phyloP scores from a whole-genome alignment of 75 land plant species.

The Cunninghamia lanceolata region DNA sequence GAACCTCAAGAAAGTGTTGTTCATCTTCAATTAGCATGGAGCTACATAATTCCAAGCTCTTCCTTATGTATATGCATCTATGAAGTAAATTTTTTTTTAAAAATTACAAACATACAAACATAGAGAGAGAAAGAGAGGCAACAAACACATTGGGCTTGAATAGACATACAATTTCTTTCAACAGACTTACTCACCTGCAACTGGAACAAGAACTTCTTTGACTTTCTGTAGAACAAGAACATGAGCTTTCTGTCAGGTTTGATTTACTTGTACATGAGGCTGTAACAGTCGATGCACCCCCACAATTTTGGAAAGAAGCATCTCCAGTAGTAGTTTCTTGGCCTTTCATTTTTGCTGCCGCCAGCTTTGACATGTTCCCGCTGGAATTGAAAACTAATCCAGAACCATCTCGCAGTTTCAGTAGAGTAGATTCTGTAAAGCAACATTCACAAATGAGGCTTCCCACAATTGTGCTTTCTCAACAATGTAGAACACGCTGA shows the following conservation, averaged over 20 bases:
- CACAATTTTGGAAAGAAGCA: neutral
- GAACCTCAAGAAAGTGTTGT: neutral
- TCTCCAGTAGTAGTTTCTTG: neutral
- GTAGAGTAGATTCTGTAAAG: neutral
- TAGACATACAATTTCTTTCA: neutral
- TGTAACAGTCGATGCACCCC: neutral
- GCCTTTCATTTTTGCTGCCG: neutral
- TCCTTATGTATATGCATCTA: neutral
- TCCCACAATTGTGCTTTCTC: no score
- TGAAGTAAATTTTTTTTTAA: neutral
- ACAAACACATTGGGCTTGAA: neutral
- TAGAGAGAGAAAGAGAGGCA: neutral
- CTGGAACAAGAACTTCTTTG: constrained; percentile 3
- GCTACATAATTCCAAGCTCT: neutral
- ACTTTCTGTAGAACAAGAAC: neutral
- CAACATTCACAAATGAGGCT: neutral
- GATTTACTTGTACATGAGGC: neutral
- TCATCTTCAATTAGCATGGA: neutral
- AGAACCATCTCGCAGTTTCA: neutral
- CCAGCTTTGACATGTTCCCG: neutral
- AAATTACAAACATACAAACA: no score
- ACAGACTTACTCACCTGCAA: neutral
- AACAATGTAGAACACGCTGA: no score
- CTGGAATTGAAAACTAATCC: neutral
- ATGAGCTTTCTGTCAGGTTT: neutral